Conservation (phyloP, 2,329 filamentous ascomycete species). For the Epichloe amarillans region DNA sequence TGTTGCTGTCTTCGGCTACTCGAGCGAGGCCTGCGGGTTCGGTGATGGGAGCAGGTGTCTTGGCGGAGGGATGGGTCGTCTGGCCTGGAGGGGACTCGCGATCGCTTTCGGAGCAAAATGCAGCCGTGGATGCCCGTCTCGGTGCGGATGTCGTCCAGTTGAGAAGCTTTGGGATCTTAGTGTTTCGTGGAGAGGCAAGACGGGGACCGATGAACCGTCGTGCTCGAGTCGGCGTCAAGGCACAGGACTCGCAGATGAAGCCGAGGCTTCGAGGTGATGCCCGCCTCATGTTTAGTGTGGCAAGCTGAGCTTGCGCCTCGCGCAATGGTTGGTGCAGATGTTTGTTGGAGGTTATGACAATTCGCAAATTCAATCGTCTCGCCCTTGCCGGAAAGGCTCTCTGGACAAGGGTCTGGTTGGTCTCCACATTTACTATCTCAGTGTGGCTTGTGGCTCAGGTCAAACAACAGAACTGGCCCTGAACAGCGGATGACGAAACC, state of each 20-base stretch:
- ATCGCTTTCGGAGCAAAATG: slow-evolving; percentile 6
- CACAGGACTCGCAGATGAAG: slow-evolving; percentile 32
- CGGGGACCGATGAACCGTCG: slow-evolving; percentile 14
- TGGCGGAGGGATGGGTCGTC: background rate
- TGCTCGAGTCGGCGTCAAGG: slow-evolving; percentile 18
- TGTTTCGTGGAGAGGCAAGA: slow-evolving; percentile 9
- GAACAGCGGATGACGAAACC: slow-evolving; percentile 10
- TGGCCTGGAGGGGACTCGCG: background rate
- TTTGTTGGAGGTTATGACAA: too few relatives aligned
- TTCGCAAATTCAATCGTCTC: too few relatives aligned
- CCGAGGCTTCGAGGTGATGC: slow-evolving; percentile 18
- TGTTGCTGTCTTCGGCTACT: slow-evolving; percentile 28
- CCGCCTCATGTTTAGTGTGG: slow-evolving; percentile 5
- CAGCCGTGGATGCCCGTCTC: slow-evolving; percentile 17
- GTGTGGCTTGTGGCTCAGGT: background rate
- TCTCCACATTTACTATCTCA: background rate
- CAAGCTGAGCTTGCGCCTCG: background rate
- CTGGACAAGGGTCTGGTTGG: too few relatives aligned
- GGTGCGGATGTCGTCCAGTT: slow-evolving; percentile 3
- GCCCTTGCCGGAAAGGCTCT: too few relatives aligned
- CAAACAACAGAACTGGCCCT: background rate
- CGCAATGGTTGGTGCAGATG: background rate
- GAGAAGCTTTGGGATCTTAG: slow-evolving; percentile 3
- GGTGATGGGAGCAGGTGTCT: slow-evolving; percentile 13
- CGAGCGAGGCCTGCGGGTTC: slow-evolving; percentile 27